Evolutionary conservation across 495 filamentous ascomycete genomes (phyloP).

Genomic region (Annulohypoxylon stygium): DNA sequence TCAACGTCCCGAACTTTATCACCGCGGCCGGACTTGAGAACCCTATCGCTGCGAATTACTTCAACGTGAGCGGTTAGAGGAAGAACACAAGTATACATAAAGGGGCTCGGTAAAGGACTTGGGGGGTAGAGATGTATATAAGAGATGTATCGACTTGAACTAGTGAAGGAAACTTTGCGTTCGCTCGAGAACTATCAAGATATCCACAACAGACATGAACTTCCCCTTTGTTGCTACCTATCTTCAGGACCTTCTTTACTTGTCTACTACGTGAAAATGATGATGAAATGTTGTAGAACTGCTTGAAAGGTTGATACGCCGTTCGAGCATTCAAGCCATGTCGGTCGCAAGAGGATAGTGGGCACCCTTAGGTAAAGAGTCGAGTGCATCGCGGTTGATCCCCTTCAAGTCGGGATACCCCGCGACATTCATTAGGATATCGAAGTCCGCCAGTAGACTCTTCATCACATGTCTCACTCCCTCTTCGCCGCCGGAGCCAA

Average conservation of each 20-base stretch:
- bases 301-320: no score
- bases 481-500: slow-evolving; percentile 70
- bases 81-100: background rate
- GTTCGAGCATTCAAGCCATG: slow-evolving; percentile 28
- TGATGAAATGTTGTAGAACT: background rate
- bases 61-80: slow-evolving; percentile 54
- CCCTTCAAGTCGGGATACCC: slow-evolving; percentile 69
- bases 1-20: slow-evolving; percentile 59
- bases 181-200: slow-evolving; percentile 28
- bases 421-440: slow-evolving; percentile 75
- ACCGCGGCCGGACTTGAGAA: slow-evolving; percentile 52
- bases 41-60: slow-evolving; percentile 60
- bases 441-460: slow-evolving; percentile 73
- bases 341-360: slow-evolving; percentile 40
- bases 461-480: slow-evolving; percentile 76
- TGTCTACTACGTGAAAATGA: background rate
- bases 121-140: slow-evolving; percentile 27
- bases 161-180: slow-evolving; percentile 15
- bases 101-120: background rate
- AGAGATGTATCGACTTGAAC: slow-evolving; percentile 16
- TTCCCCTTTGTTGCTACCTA: slow-evolving; percentile 35
- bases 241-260: background rate
- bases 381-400: slow-evolving; percentile 61
- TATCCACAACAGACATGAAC: slow-evolving; percentile 26
- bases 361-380: slow-evolving; percentile 50